A percentile compares a stretch with the other conserved stretches of the same genome.
Evolutionary conservation across 1,139 yeast species (phyloP).

Genomic region (Candida dubliniensis): DNA sequence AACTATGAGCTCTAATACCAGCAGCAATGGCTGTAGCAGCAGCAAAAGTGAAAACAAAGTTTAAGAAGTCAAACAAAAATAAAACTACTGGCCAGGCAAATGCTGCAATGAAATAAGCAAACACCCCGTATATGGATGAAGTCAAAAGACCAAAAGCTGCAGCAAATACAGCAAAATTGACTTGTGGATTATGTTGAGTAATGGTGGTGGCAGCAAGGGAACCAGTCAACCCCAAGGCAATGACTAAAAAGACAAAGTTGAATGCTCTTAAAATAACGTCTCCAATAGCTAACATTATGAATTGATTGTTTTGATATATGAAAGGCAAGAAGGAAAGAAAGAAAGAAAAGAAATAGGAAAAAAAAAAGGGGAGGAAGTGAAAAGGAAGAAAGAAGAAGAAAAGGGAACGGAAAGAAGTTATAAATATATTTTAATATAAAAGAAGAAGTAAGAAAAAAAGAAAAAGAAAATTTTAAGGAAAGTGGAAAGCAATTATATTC

Average conservation of each 20-base stretch:
- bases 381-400: slow-evolving; percentile 1
- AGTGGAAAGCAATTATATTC: slow-evolving; percentile 7
- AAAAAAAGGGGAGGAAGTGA: not conserved
- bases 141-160: slow-evolving; percentile 83
- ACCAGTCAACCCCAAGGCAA: slow-evolving; percentile 83
- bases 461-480: slow-evolving; percentile 1
- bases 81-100: slow-evolving; percentile 86
- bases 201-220: slow-evolving; percentile 73
- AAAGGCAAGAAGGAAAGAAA: not conserved
- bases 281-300: slow-evolving; percentile 60
- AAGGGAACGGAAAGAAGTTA: not conserved
- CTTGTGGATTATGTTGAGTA: slow-evolving; percentile 66
- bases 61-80: slow-evolving; percentile 76
- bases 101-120: slow-evolving; percentile 74
- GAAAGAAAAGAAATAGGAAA: not conserved
- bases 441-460: not conserved
- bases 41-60: slow-evolving; percentile 87
- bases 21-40: slow-evolving; percentile 95
- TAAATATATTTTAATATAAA: not conserved
- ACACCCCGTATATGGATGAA: slow-evolving; percentile 74
- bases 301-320: slow-evolving; percentile 1
- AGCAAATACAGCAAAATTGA: slow-evolving; percentile 84
- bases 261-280: slow-evolving; percentile 72
- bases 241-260: slow-evolving; percentile 72
- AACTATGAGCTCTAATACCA: slow-evolving; percentile 82